Base-by-base conservation (phyloP, 257 asterid genomes). In the Cynanchum wilfordii region DNA sequence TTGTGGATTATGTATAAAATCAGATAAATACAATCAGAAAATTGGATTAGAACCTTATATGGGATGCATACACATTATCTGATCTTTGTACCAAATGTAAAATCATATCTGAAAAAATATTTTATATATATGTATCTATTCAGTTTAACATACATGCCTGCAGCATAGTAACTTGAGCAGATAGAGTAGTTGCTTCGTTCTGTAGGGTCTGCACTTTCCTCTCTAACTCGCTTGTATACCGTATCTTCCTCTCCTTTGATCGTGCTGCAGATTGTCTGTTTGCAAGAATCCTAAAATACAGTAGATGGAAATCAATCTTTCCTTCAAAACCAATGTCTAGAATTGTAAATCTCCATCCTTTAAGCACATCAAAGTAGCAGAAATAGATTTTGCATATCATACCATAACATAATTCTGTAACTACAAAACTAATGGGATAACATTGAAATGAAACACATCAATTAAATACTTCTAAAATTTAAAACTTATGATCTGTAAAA, bases 191-290 rank as follows among this genome's bases (percentile, higher is more conserved):
- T 42, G 98, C 98, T 81, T 93, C 98, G 9, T 87, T 84, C 84
- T 93, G 97, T 66, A 93, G 84, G 33, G 97, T 93, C 72, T 93
- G 98, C 71, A 93, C 97, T 88, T 93, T 91, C 89, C 89, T 91
- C 87, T 93, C 97, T 76, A 94, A 83, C 83, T 94, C 98, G 36
- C 82, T 52, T 1, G 98, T 91, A 78, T 94, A 94, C 13, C 90
- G 91, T 25, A 85, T 78, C 68, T 94, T 91, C 75, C 98, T 84
- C 85, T 94, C 98, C 78, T 94, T 94, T 0, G 98, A 94, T 20
- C 97, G 89, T 16, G 98, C 96, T 6, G 98, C 98, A 68, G 98
- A 94, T 82, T 94, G 97, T 66, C 98, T 88, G 76, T 94, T 94
- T 25, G 98, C 97, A 51, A 94, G 93, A 78, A 91, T 89, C 86